Conservation (phyloP, 1,284 basidiomycete genomes). For the Somion occarium region DNA sequence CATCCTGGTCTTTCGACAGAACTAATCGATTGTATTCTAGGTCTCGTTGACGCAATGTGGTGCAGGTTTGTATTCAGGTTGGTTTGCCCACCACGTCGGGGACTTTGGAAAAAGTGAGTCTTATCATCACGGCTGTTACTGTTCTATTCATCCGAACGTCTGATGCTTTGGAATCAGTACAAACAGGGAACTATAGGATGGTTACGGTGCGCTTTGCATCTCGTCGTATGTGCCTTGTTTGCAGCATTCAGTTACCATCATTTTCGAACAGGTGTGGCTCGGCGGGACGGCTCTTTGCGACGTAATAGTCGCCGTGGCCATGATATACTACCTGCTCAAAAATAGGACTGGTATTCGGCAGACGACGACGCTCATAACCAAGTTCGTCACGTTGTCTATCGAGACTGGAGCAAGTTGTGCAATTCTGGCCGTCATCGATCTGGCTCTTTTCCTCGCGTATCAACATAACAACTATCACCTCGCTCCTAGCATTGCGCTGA, state of each 20-base stretch:
- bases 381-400: slow-evolving; percentile 17
- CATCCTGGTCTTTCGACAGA: not conserved
- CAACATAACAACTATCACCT: slow-evolving; percentile 24
- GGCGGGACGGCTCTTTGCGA: slow-evolving; percentile 24
- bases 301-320: slow-evolving; percentile 20
- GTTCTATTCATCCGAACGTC: not conserved
- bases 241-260: too few species aligned
- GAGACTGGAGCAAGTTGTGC: slow-evolving; percentile 30
- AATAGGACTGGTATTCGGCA: slow-evolving; percentile 17
- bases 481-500: slow-evolving; percentile 13
- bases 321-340: slow-evolving; percentile 20
- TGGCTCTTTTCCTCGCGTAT: slow-evolving; percentile 25
- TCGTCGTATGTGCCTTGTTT: not conserved
- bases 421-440: slow-evolving; percentile 24
- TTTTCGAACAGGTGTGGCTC: slow-evolving; percentile 21
- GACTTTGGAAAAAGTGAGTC: not conserved
- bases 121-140: not conserved
- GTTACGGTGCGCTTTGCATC: not conserved
- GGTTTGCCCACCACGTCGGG: not conserved
- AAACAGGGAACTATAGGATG: not conserved
- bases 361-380: slow-evolving; percentile 18
- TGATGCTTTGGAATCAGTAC: slow-evolving; percentile 4
- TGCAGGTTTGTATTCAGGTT: not conserved
- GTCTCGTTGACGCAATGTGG: slow-evolving; percentile 16
- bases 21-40: slow-evolving; percentile 4